Evolutionary conservation across 768 basidiomycete genomes (phyloP).

Genomic region (Clavulina sp.): DNA sequence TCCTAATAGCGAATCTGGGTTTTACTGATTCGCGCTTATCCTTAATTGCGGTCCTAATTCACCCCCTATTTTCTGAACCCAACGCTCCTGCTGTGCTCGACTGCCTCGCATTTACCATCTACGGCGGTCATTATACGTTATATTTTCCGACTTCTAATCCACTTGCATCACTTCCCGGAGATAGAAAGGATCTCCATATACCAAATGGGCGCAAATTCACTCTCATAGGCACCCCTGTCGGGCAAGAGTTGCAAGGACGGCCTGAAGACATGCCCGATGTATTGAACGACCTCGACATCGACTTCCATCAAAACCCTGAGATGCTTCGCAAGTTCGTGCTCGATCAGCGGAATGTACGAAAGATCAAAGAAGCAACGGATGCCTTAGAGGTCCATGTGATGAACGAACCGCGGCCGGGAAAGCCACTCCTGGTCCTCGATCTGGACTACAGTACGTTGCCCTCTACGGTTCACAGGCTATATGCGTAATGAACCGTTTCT

Average conservation of each 20-base stretch:
- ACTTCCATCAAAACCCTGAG: slow-evolving; percentile 47
- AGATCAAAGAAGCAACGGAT: slow-evolving; percentile 54
- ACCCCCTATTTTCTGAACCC: neutral
- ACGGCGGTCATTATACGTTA: too few species aligned
- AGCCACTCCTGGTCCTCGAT: slow-evolving; percentile 70
- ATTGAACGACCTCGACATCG: slow-evolving; percentile 67
- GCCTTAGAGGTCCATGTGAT: slow-evolving; percentile 55
- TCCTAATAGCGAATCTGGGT: too few species aligned
- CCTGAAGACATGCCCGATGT: slow-evolving; percentile 52
- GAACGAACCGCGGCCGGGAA: slow-evolving; percentile 54
- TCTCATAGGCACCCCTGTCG: slow-evolving; percentile 73
- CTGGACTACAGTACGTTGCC: slow-evolving; percentile 61
- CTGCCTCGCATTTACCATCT: slow-evolving; percentile 22
- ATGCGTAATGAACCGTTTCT: slow-evolving; percentile 6
- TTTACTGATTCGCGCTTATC: slow-evolving; percentile 9
- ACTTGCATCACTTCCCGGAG: too few species aligned
- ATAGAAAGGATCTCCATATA: slow-evolving; percentile 44
- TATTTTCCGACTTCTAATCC: too few species aligned
- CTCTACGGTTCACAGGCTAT: neutral
- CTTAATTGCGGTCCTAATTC: too few species aligned
- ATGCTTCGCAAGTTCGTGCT: slow-evolving; percentile 40
- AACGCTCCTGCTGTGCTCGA: neutral
- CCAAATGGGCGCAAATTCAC: slow-evolving; percentile 55
- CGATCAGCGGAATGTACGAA: slow-evolving; percentile 66
- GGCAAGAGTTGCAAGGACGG: slow-evolving; percentile 71